Conservation (phyloP, 2,329 filamentous ascomycete genomes). For the Fusarium pseudocircinatum region DNA sequence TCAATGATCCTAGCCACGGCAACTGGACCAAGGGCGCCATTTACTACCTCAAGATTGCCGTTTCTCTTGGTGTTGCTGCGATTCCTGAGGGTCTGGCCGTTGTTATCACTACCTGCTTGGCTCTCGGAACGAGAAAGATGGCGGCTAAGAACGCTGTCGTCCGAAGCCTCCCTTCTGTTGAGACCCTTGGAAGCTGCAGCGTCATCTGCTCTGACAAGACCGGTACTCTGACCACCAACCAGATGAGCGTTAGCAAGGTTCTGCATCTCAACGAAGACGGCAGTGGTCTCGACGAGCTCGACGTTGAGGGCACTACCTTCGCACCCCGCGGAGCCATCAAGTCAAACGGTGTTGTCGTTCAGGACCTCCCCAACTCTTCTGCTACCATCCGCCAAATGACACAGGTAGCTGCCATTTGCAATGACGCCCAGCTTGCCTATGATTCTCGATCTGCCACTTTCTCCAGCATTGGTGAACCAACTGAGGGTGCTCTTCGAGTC, state of each 20-base stretch:
- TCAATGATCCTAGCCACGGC: conserved; percentile 92
- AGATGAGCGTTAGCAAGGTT: conserved; percentile 97
- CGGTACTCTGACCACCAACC: conserved; percentile 96
- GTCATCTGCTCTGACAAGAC: conserved; percentile 99
- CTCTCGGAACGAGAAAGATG: conserved; percentile 97
- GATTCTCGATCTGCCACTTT: conserved; percentile 79
- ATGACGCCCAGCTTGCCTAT: conserved; percentile 85
- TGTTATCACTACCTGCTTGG: conserved; percentile 98
- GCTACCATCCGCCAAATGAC: conserved; percentile 82
- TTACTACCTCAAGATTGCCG: conserved; percentile 99
- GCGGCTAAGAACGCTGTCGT: conserved; percentile 98
- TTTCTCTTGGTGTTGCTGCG: conserved; percentile 95
- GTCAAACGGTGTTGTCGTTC: conserved; percentile 72
- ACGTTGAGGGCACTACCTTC: conserved; percentile 93
- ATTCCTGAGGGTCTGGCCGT: conserved; percentile 98
- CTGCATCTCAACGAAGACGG: conserved; percentile 83
- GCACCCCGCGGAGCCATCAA: conserved; percentile 81
- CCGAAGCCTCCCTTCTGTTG: conserved; percentile 93
- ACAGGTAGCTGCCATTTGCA: conserved; percentile 81
- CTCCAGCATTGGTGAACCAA: conserved; percentile 90
- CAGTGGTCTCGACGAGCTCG: conserved; percentile 80
- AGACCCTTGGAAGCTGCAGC: conserved; percentile 98
- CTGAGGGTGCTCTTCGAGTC: conserved; percentile 90
- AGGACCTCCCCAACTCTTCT: conserved; percentile 76
- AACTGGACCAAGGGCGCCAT: conserved; percentile 97